These are phyloP conservation scores for Eutypella sp. DNA, from an alignment of 2,329 filamentous ascomycete genomes.

Conservation along the genomic window DNA sequence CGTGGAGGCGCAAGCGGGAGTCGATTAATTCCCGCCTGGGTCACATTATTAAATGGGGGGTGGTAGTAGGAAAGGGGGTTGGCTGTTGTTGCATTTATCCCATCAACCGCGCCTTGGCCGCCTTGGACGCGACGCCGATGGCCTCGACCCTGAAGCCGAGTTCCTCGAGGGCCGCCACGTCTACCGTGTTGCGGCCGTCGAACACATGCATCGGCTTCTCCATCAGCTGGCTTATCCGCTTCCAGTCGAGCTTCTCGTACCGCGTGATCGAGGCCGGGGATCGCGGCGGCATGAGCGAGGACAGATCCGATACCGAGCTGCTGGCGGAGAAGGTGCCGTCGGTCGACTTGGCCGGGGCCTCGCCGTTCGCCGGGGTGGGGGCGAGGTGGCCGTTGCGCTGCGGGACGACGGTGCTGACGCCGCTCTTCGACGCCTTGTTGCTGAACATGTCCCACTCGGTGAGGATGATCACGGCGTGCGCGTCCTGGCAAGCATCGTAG, in stretches of 20 bases:
- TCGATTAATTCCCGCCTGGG: no score
- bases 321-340: slow-evolving; percentile 18
- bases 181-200: slow-evolving; percentile 51
- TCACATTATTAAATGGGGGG: no score
- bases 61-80: neutral
- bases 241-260: slow-evolving; percentile 48
- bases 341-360: slow-evolving; percentile 39
- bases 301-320: neutral
- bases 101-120: neutral
- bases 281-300: neutral
- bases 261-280: slow-evolving; percentile 28
- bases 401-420: slow-evolving; percentile 27
- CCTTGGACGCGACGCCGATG: slow-evolving; percentile 31
- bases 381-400: slow-evolving; percentile 43
- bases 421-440: slow-evolving; percentile 25
- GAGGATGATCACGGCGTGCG: slow-evolving; percentile 49
- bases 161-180: slow-evolving; percentile 41
- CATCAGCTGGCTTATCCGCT: slow-evolving; percentile 44
- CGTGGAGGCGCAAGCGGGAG: no score
- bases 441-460: slow-evolving; percentile 54
- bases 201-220: slow-evolving; percentile 51
- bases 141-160: slow-evolving; percentile 50
- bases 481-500: slow-evolving; percentile 44
- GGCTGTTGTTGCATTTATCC: neutral
- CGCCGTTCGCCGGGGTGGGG: slow-evolving; percentile 23